Base-by-base conservation (phyloP, 805 yeast species). In the Jamesozyma jinghongensis region DNA sequence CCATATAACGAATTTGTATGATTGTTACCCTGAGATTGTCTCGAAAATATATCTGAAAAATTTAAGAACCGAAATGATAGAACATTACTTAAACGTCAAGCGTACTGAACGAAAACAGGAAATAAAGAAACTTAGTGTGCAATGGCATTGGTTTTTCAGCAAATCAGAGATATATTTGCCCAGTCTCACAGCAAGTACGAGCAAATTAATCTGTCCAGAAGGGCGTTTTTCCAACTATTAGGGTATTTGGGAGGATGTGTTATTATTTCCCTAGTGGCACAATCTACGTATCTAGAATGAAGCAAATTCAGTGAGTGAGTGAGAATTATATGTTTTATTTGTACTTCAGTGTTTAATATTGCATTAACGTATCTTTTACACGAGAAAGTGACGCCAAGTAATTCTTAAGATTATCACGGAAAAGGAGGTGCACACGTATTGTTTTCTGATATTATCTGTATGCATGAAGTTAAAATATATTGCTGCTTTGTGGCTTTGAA, bases 201-300 rank as follows among this genome's bases (percentile, higher is more conserved):
- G 35, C 62, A 59, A 42, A 53, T 57, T 4, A 37, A 45, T 19
- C 45, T 61, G 16, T 59, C 65, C 4, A 50, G 63, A 22, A 49
- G 53, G 22, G 65, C 66, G 3, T 62, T 62, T 38, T 57, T 62
- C 48, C 57, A 57, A 30, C 45, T 62, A 12, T 44, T 61, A 28
- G 66, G 65, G 5, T 62, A 57, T 36, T 38, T 62, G 36, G 61
- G 58, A 13, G 53, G 62, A 29, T 61, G 65, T 36, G 61, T 59
- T 5, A 46, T 57, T 2, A 54, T 62, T 16, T 57, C 65, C 6
- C 42, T 60, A 22, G 51, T 51, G 2, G 54, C 65, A 2, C 64
- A 57, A 39, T 53, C 58, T 4, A 49, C 42, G 19, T 40, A 42
- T 19, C 26, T 22, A 6, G 26, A 22, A 22, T 22, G 10, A 22